Evolutionary conservation across 768 basidiomycete genomes (phyloP).

Genomic region (Lactifluus echinatus): DNA sequence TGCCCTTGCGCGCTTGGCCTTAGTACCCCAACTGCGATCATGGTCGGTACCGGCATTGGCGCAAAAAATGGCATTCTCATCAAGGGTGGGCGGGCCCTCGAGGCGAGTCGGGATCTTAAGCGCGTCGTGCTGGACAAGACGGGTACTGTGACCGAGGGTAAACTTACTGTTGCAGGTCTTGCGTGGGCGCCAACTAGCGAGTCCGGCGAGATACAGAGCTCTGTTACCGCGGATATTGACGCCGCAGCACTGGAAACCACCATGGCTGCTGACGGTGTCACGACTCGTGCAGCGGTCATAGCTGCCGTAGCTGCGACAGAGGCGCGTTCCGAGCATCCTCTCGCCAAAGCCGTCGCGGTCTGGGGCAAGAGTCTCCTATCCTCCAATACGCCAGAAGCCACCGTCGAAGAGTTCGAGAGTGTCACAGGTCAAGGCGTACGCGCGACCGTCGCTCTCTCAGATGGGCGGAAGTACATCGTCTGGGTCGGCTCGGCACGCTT

Average conservation of each 20-base stretch:
- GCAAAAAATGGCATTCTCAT: conserved; percentile 96
- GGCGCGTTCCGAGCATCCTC: conserved; percentile 89
- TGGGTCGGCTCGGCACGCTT: conserved; percentile 74
- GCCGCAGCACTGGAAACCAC: conserved; percentile 23
- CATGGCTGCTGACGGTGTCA: conserved; percentile 52
- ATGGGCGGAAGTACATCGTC: conserved; percentile 39
- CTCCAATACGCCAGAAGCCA: conserved; percentile 39
- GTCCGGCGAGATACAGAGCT: conserved; percentile 23
- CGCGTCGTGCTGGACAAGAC: conserved; percentile 93
- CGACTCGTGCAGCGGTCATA: conserved; percentile 51
- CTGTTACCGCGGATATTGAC: conserved; percentile 10
- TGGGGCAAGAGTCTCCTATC: conserved; percentile 64
- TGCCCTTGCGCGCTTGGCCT: conserved; percentile 97
- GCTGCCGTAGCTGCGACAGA: conserved; percentile 83
- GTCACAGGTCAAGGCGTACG: conserved; percentile 84
- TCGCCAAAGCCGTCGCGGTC: conserved; percentile 85
- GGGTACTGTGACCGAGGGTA: conserved; percentile 94
- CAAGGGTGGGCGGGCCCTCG: conserved; percentile 92
- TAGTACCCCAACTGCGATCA: conserved; percentile 95
- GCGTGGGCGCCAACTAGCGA: conserved; percentile 55
- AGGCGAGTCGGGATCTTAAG: conserved; percentile 78
- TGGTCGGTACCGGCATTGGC: conserved; percentile 98
- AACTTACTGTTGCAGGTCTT: conserved; percentile 68
- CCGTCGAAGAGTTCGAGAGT: conserved; percentile 72
- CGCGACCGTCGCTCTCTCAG: conserved; percentile 50